Percentiles rank a stretch among this genome's conserved stretches.
phyloP scores from a whole-genome alignment of 345 rosid species.

The Aquilaria sinensis region DNA sequence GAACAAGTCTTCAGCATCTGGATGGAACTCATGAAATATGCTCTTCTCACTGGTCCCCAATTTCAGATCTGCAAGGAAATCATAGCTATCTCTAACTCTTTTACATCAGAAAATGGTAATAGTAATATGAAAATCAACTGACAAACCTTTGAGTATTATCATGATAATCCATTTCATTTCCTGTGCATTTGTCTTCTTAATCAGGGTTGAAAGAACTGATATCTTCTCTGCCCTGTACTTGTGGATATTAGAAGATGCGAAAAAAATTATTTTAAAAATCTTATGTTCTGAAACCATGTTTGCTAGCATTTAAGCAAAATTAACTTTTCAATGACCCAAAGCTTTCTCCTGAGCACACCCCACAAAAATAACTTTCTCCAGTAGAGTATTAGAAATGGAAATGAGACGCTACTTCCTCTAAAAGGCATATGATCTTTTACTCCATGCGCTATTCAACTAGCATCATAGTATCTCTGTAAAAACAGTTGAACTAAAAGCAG shows the following conservation, averaged over 20 bases:
- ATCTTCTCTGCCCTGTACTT: constrained; percentile 58
- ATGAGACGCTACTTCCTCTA: too few relatives aligned
- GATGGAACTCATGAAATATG: constrained; percentile 94
- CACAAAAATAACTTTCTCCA: too few relatives aligned
- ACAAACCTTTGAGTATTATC: constrained; percentile 83
- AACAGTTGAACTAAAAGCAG: too few relatives aligned
- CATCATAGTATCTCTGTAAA: too few relatives aligned
- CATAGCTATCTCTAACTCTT: constrained; percentile 9
- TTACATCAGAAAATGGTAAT: background rate
- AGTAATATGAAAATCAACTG: background rate
- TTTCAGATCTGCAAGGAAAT: constrained; percentile 63
- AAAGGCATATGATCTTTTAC: too few relatives aligned
- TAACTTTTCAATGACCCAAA: too few relatives aligned
- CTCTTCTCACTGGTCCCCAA: constrained; percentile 90
- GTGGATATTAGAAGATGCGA: background rate
- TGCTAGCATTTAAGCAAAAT: too few relatives aligned
- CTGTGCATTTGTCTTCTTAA: constrained; percentile 89
- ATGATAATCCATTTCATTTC: constrained; percentile 97
- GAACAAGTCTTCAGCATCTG: constrained; percentile 94
- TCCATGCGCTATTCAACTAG: too few relatives aligned
- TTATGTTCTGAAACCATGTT: too few relatives aligned
- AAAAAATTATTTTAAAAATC: too few relatives aligned
- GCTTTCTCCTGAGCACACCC: too few relatives aligned
- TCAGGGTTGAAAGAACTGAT: constrained; percentile 59
- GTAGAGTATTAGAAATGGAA: too few relatives aligned